Evolutionary conservation across 2,329 filamentous ascomycete species (phyloP), one percentile per base, ranked within the genome.

Genomic region (Alternaria consortialis): DNA sequence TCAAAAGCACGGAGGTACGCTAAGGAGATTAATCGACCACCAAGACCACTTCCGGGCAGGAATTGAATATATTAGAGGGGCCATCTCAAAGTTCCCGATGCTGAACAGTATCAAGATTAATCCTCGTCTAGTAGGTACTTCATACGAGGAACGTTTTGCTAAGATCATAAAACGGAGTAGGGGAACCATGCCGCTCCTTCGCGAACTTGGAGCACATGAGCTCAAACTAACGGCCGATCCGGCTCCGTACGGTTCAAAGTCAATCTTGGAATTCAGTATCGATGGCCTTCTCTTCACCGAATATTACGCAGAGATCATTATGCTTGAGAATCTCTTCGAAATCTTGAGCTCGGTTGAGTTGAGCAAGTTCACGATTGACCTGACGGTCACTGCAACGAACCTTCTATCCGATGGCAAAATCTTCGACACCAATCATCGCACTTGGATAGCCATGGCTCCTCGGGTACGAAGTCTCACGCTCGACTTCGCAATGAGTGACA

Each of bases 221-320:
- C 13, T 48, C 31, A 17, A 36, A 48, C 7, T 48, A 15, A 48
- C 46, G 1, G 25, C 46, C 46, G 46, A 36, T 34, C 15, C 32
- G 7, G 17, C 20, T 23, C 46, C 46, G 23, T 48, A 32, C 9
- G 46, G 46, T 25, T 48, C 46, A 29, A 15, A 25, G 15, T 23
- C 46, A 20, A 32, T 48, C 13, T 36, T 48, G 7, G 31, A 48
- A 5, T 48, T 48, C 31, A 48, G 31, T 12, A 31, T 48, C 13
- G 46, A 48, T 20, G 46, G 46, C 31, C 46, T 48, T 36, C 31
- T 48, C 31, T 48, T 48, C 13, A 48, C 36, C 31, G 46, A 48
- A 31, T 48, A 48, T 48, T 36, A 48, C 20, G 46, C 46, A 20
- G 46, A 48, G 46, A n/a, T 48, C 31, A 48, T 34, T 20, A 25